Evolutionary conservation across 2,329 filamentous ascomycete genomes (phyloP), one percentile per base, ranked within the genome.

Genomic region (Lachnellula occidentalis): DNA sequence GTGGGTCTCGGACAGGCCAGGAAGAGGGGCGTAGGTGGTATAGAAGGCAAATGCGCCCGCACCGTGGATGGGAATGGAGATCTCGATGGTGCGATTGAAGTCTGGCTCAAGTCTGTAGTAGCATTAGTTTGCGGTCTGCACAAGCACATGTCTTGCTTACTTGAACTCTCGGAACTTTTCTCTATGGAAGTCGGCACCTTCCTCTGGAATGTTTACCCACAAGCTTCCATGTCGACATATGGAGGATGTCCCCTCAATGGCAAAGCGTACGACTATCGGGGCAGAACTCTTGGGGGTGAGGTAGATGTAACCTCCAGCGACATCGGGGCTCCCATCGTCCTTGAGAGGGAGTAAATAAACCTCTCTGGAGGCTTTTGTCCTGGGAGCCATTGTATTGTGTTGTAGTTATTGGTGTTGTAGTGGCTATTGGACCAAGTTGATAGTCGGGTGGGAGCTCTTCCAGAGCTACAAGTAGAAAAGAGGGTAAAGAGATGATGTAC

Each of bases 1-100:
- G 34, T 75, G 69, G 42, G 76, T 67, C 24, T 79, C 74, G 46
- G 82, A 78, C 12, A 87, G 82, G 42, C 87, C 79, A 9, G 94
- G 94, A 15, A 97, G 81, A 60, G 92, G 89, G 46, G 87, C 86
- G 71, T 94, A 97, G 58, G 91, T 95, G 53, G 88, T 90, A 74
- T 96, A 96, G 75, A 94, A 99, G 61, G 90, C 87, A 72, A 94
- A 99, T 27, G 92, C 88, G 64, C 95, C 92, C 45, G 94, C 84
- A 57, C 82, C 77, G 71, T 87, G 77, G 64, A 99, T 87, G 15
- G 90, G 88, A 19, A 99, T 81, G 58, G 95, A 92, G 64, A 99
- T 92, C 71, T 95, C 83, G 67, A 95, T 87, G 51, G 86, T 88
- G 69, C 88, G 86, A 70, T 95, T 95, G 81, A 99, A 99, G 74